phyloP scores from a whole-genome alignment of 305 asterid species.

The Nicotiana rustica region DNA sequence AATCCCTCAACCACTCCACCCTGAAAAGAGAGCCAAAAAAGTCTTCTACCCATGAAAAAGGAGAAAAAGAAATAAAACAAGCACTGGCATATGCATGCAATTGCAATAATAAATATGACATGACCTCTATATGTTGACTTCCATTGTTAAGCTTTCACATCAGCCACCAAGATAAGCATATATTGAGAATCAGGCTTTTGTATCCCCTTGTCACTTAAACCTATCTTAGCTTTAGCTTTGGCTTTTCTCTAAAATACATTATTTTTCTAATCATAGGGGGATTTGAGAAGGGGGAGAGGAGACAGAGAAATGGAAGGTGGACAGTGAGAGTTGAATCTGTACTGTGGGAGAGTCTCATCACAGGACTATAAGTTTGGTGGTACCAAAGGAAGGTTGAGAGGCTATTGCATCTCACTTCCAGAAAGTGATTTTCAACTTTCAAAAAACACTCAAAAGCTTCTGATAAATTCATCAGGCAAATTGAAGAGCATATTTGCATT shows the following conservation, averaged over 20 bases:
- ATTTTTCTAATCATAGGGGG: not conserved
- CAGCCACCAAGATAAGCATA: slow-evolving; percentile 29
- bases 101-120: not conserved
- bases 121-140: slow-evolving; percentile 30
- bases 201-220: not conserved
- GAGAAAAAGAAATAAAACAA: not conserved
- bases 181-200: not conserved
- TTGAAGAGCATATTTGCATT: not conserved
- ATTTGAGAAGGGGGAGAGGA: too few species aligned
- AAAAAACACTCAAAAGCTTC: slow-evolving; percentile 26
- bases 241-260: not conserved
- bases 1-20: not conserved
- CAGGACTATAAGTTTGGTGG: not conserved
- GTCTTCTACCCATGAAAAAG: not conserved
- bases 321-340: not conserved
- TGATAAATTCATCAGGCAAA: not conserved
- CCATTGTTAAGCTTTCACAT: slow-evolving; percentile 14
- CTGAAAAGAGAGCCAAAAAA: not conserved
- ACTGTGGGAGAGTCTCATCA: not conserved
- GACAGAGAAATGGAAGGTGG: not conserved
- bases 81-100: not conserved
- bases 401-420: not conserved
- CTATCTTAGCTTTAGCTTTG: not conserved
- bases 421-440: not conserved
- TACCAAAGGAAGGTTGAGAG: slow-evolving; percentile 7